Evolutionary conservation across 2,329 filamentous ascomycete species (phyloP).

Genomic region (Nothopassalora personata): DNA sequence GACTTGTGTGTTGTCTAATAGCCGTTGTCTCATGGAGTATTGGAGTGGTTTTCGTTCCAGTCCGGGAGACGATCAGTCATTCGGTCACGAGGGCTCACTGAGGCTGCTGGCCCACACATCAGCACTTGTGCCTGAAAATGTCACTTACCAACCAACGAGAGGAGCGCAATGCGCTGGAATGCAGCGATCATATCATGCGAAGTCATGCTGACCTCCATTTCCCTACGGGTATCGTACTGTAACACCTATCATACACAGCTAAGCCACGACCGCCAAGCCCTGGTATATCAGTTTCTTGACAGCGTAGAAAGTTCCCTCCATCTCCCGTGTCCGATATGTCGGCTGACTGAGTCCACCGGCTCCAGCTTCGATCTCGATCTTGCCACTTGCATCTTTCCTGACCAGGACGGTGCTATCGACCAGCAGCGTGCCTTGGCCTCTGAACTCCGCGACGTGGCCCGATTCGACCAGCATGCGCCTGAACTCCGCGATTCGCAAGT

Average conservation of each 20-base stretch:
- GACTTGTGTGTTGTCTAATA: background rate
- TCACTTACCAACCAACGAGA: background rate
- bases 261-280: conserved; percentile 83
- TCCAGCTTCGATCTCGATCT: conserved; percentile 79
- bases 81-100: background rate
- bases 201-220: background rate
- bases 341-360: conserved; percentile 46
- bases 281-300: conserved; percentile 92
- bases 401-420: conserved; percentile 86
- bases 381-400: conserved; percentile 68
- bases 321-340: conserved; percentile 28
- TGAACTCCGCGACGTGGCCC: conserved; percentile 85
- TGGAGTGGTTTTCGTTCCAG: background rate
- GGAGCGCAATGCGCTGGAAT: background rate
- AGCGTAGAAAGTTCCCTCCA: conserved; percentile 70
- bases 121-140: background rate
- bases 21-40: background rate
- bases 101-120: background rate
- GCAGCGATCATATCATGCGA: background rate
- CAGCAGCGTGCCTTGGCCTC: conserved; percentile 84
- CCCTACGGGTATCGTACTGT: background rate
- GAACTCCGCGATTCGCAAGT: conserved; percentile 82
- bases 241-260: conserved; percentile 31
- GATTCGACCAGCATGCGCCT: conserved; percentile 74
- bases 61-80: background rate